Percentiles rank a stretch among this genome's conserved stretches.
Conservation (phyloP, 305 asterid species). For the Coffea humblotiana region DNA sequence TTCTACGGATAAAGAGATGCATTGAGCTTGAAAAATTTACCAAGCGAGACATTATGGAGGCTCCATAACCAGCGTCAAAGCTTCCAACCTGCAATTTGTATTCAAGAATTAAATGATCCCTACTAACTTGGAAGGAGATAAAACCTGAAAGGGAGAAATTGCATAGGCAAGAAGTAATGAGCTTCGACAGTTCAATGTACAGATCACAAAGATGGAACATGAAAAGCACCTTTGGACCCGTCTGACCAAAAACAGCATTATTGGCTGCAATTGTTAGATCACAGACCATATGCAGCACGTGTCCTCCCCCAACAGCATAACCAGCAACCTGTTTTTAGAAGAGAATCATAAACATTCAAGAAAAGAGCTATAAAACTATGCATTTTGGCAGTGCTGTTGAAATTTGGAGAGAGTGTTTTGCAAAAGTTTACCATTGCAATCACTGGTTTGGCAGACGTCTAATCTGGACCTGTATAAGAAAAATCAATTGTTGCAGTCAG, state of each 20-base stretch:
- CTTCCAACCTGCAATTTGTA: slow-evolving; percentile 72
- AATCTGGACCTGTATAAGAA: slow-evolving; percentile 63
- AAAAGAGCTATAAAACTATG: not conserved
- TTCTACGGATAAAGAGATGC: not conserved
- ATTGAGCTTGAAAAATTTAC: slow-evolving; percentile 31
- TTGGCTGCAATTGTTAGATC: slow-evolving; percentile 94
- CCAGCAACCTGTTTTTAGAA: slow-evolving; percentile 76
- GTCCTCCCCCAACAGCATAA: slow-evolving; percentile 97
- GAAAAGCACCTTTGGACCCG: slow-evolving; percentile 75
- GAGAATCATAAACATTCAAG: slow-evolving; percentile 11
- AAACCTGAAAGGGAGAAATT: not conserved
- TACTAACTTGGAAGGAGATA: not conserved
- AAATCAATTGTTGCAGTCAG: not conserved
- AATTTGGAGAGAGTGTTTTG: not conserved
- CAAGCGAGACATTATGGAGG: slow-evolving; percentile 87
- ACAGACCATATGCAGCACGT: slow-evolving; percentile 92
- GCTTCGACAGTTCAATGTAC: not conserved
- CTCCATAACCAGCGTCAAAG: slow-evolving; percentile 96
- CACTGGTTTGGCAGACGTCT: slow-evolving; percentile 89
- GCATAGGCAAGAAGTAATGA: not conserved
- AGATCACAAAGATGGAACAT: not conserved
- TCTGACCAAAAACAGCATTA: slow-evolving; percentile 88
- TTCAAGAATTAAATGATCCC: no score
- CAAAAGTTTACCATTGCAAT: slow-evolving; percentile 65
- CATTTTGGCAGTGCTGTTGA: not conserved